Percentiles rank a stretch among this genome's conserved stretches.
Conservation (phyloP, 2,329 filamentous ascomycete genomes). For the Camptophora hylomeconis region DNA sequence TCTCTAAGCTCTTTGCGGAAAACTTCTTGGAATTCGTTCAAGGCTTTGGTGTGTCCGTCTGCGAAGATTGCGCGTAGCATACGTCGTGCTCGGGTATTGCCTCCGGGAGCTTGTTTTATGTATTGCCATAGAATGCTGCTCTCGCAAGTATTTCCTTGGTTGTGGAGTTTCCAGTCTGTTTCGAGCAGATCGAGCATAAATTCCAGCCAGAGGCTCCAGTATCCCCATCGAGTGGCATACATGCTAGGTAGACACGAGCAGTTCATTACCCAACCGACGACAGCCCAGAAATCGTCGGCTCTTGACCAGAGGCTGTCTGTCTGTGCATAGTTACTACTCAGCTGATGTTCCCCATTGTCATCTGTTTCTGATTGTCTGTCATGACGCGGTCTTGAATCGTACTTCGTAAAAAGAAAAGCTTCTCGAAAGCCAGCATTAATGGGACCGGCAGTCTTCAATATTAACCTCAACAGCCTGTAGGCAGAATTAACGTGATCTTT, state of each 20-base stretch:
- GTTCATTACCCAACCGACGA: constrained; percentile 85
- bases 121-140: constrained; percentile 32
- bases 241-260: constrained; percentile 53
- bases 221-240: constrained; percentile 52
- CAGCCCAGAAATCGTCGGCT: constrained; percentile 80
- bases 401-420: constrained; percentile 54
- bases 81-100: constrained; percentile 25
- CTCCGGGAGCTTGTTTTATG: constrained; percentile 21
- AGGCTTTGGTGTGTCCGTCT: constrained; percentile 24
- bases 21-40: constrained; percentile 31
- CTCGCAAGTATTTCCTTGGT: constrained; percentile 16
- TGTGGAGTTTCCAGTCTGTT: constrained; percentile 27
- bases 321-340: constrained; percentile 49
- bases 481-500: constrained; percentile 53
- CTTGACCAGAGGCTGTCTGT: constrained; percentile 56
- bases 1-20: constrained; percentile 32
- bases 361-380: constrained; percentile 13
- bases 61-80: constrained; percentile 36
- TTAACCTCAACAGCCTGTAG: constrained; percentile 54
- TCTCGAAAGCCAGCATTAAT: constrained; percentile 54
- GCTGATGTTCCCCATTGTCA: constrained; percentile 33
- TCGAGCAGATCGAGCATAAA: constrained; percentile 45
- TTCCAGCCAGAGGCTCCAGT: constrained; percentile 70
- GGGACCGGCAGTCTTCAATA: constrained; percentile 54
- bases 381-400: too few species aligned